Conservation (phyloP, 2,329 filamentous ascomycete genomes). For the Sarocladium oryzae region DNA sequence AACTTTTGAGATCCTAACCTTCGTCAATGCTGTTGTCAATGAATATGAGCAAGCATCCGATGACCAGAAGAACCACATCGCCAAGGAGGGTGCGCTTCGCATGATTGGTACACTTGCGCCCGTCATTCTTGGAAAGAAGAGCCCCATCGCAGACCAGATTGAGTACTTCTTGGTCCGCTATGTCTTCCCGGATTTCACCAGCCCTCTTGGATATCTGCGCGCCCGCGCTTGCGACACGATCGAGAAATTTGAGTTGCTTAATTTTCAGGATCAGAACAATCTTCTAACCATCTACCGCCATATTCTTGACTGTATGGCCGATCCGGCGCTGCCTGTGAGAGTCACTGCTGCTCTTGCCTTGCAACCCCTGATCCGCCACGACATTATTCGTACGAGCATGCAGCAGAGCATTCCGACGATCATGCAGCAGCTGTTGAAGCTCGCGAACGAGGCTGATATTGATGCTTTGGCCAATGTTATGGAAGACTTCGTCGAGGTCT, state of each 20-base stretch:
- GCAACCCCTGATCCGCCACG: constrained; percentile 91
- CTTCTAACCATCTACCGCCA: constrained; percentile 94
- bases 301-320: constrained; percentile 94
- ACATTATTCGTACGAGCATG: constrained; percentile 91
- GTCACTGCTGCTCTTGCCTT: constrained; percentile 91
- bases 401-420: constrained; percentile 97
- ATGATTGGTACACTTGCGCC: constrained; percentile 96
- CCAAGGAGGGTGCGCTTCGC: constrained; percentile 91
- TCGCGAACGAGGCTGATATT: constrained; percentile 96
- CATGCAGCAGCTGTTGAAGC: constrained; percentile 96
- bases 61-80: constrained; percentile 84
- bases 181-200: constrained; percentile 96
- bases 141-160: constrained; percentile 92
- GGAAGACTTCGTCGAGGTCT: constrained; percentile 99
- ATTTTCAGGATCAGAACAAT: constrained; percentile 96
- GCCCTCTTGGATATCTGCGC: constrained; percentile 82
- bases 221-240: constrained; percentile 94
- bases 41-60: constrained; percentile 81
- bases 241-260: constrained; percentile 94
- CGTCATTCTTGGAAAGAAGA: constrained; percentile 96
- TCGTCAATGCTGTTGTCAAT: constrained; percentile 92
- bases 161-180: constrained; percentile 98
- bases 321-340: constrained; percentile 84
- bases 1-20: constrained; percentile 88
- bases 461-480: constrained; percentile 97